phyloP scores from a whole-genome alignment of 129 eudicot species.

The Smallanthus sonchifolius region DNA sequence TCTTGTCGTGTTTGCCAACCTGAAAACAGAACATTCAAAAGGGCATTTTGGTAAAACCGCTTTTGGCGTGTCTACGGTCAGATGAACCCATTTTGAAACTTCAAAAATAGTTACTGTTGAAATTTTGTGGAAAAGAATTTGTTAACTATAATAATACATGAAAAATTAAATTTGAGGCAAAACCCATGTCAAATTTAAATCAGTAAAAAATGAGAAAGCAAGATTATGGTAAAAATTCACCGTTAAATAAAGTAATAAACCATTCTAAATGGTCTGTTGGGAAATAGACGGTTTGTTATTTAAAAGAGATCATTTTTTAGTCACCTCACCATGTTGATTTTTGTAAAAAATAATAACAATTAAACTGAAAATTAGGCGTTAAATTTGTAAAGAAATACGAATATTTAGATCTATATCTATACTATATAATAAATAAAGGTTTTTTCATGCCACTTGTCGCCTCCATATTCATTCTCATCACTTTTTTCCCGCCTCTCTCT shows the following conservation, averaged over 20 bases:
- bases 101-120: not conserved
- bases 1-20: slow-evolving; percentile 92
- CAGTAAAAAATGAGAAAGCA: too few relatives aligned
- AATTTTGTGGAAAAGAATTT: not conserved
- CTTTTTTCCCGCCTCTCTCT: too few relatives aligned
- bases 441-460: too few relatives aligned
- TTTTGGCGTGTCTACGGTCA: not conserved
- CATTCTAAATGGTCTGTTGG: too few relatives aligned
- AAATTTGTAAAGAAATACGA: not conserved
- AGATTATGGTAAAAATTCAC: too few relatives aligned
- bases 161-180: too few relatives aligned
- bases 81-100: not conserved
- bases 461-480: too few relatives aligned
- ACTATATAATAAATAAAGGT: too few relatives aligned
- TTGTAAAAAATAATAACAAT: not conserved
- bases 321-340: not conserved
- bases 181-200: too few relatives aligned
- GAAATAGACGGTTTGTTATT: too few relatives aligned
- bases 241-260: too few relatives aligned
- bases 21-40: slow-evolving; percentile 14
- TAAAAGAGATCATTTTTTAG: too few relatives aligned
- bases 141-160: not conserved
- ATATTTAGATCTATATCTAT: not conserved
- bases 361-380: not conserved
- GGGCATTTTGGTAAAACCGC: not conserved